Base-by-base conservation (phyloP, 768 basidiomycete genomes). In the Daedalea quercina region DNA sequence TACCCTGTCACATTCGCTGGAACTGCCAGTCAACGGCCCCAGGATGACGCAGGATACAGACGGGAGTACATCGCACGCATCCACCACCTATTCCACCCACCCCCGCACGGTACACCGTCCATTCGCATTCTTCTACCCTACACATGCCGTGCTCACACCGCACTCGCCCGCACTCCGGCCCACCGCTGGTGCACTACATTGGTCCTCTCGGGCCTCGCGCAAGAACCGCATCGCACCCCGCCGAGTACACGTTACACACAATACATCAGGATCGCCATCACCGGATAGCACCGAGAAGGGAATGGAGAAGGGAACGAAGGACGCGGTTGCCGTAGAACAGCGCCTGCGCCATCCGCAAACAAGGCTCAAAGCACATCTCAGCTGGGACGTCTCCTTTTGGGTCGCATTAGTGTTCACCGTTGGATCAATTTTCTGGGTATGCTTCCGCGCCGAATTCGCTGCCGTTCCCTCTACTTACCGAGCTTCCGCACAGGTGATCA, bases 401-500 rank as follows among this genome's bases (percentile, higher is more conserved):
- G 58, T 61, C 3, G 63, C 63, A 8, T 51, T 65, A 41, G 41
- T 57, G 1, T 63, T 65, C 50, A 57, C 60, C n/a, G 50, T 60
- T 17, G 64, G 60, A 1, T 61, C 60, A 3, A 43, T 54, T 8
- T 53, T 54, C 22, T 65, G 60, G 60, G 60, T 62, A 37, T 11
- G 60, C 43, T 25, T 46, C 53, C 42, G 57, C 1, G 76, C 76
- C 56, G 73, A 72, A 0, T 52, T 71, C 17, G 76, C 78, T 28
- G 74, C 70, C 45, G 64, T 73, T 9, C 13, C 25, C 19, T 15
- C 13, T 31, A 23, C 44, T 20, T 8, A 22, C 8, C 6, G 44
- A 4, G n/a, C 9, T 13, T 6, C 46, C 9, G 3, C 20, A 19
- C 76, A 81, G 80, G 76, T 81, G 12, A 64, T 79, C 46, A 82